Evolutionary conservation across 768 basidiomycete species (phyloP).

Genomic region (Sarcodon aspratus): DNA sequence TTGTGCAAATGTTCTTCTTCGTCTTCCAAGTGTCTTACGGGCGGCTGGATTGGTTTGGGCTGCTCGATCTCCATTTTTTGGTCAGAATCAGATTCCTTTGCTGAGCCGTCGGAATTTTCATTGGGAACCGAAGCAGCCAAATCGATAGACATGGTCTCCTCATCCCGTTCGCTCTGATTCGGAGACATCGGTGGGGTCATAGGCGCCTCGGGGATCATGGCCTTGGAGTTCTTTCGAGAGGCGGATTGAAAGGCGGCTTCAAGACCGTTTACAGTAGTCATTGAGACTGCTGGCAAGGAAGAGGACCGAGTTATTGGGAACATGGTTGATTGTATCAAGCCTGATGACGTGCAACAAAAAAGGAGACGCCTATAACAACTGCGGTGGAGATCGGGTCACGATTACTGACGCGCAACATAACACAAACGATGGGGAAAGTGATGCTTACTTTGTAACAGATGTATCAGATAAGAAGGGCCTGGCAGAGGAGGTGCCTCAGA

Average conservation of each 20-base stretch:
- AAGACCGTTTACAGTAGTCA: conserved; percentile 5
- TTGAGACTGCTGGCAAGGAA: conserved; percentile 13
- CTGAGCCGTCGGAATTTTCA: not conserved
- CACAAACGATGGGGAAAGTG: not conserved
- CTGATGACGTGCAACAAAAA: not conserved
- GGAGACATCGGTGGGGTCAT: conserved; percentile 67
- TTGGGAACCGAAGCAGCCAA: conserved; percentile 16
- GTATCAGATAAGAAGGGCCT: too few relatives aligned
- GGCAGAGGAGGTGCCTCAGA: too few relatives aligned
- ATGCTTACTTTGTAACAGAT: not conserved
- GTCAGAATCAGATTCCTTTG: conserved; percentile 2
- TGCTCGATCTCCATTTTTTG: conserved; percentile 15
- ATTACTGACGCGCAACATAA: not conserved
- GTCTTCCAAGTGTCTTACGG: conserved; percentile 54
- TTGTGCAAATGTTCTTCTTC: conserved; percentile 51
- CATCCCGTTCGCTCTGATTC: conserved; percentile 30
- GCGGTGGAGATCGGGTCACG: not conserved
- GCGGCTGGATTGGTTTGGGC: conserved; percentile 18
- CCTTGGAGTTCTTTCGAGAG: conserved; percentile 26
- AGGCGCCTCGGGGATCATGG: conserved; percentile 42
- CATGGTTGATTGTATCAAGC: conserved; percentile 8
- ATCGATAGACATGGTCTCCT: conserved; percentile 25
- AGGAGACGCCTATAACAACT: not conserved
- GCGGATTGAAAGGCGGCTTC: conserved; percentile 8
- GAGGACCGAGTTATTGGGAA: conserved; percentile 16